phyloP scores from a whole-genome alignment of 2,329 filamentous ascomycete species.

The Grosmannia huntii region DNA sequence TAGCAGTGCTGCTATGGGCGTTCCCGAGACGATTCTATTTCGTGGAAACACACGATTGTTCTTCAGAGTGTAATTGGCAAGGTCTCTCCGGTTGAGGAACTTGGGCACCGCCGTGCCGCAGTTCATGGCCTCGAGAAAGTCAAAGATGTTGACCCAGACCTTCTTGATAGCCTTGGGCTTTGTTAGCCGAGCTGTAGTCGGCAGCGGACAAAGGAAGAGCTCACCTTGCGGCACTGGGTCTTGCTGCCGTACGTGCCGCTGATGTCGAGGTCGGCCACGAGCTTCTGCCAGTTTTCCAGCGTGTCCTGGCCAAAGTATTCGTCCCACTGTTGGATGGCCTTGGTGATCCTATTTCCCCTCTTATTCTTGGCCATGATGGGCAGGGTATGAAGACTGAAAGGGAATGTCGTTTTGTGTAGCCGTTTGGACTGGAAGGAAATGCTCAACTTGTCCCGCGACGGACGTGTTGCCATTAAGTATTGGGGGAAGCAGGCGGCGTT shows the following conservation, averaged over 20 bases:
- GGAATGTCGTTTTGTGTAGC: too few species aligned
- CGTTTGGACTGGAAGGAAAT: too few species aligned
- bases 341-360: not conserved
- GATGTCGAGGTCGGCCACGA: conserved; percentile 32
- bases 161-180: conserved; percentile 13
- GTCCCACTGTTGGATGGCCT: conserved; percentile 12
- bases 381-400: too few species aligned
- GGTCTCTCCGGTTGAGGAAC: conserved; percentile 20
- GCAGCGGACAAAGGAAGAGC: not conserved
- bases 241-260: conserved; percentile 25
- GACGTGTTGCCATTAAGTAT: too few species aligned
- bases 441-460: too few species aligned
- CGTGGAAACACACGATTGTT: conserved; percentile 32
- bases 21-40: conserved; percentile 25
- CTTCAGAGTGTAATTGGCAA: conserved; percentile 23
- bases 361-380: not conserved
- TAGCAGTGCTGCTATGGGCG: conserved; percentile 26
- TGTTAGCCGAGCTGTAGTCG: not conserved
- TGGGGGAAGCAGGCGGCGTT: too few species aligned
- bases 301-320: conserved; percentile 19
- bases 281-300: conserved; percentile 29
- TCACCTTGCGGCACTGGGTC: conserved; percentile 31
- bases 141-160: conserved; percentile 35
- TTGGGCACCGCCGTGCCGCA: conserved; percentile 13
- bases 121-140: conserved; percentile 28